Base-by-base conservation (phyloP, 208 protist genomes). In the Trypanosoma melophagium region DNA sequence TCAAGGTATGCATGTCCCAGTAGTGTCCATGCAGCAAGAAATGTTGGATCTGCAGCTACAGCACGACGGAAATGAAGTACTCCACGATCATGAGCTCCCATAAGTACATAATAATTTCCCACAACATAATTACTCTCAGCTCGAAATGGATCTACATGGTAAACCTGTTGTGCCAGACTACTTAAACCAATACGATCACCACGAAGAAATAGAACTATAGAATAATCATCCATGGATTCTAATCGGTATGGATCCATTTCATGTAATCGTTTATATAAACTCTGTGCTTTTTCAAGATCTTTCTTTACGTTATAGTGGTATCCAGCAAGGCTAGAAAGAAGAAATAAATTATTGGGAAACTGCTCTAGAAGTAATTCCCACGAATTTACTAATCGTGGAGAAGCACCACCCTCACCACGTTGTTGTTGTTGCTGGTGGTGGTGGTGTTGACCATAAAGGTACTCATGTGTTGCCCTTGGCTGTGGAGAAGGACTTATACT, bases 1-100 rank as follows among this genome's bases (percentile, higher is more conserved):
- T 99, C 97, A 16, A 98, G 72, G 75, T 97, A 99, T 54, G 98
- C 97, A 70, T 99, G 98, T 25, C 98, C 98, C 40, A 99, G 93
- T 42, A 99, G 79, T 49, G 95, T 98, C 97, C 97, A 99, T 44
- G 97, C 98, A 35, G 83, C 84, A 10, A 96, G 75, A 68, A 95
- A 98, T 41, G 73, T 78, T 5, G 87, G 83, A 55, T 97, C 84
- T 9, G 98, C 84, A 55, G 83, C 84, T 16, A 96, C 79, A 7
- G 94, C 89, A 38, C 96, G 81, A 60, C 95, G 75, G 67, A 99
- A 99, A 77, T 99, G 97, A 16, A 96, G 10, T 1, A 99, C 90
- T 0, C 97, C 96, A 35, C 97, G 96, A 31, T 98, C 89, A 74
- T 99, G 97, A 50, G 98, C 88, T 8, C 81, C 66, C 61, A 96